Evolutionary conservation across 495 filamentous ascomycete species (phyloP).

Genomic region (Xylaria sp.): DNA sequence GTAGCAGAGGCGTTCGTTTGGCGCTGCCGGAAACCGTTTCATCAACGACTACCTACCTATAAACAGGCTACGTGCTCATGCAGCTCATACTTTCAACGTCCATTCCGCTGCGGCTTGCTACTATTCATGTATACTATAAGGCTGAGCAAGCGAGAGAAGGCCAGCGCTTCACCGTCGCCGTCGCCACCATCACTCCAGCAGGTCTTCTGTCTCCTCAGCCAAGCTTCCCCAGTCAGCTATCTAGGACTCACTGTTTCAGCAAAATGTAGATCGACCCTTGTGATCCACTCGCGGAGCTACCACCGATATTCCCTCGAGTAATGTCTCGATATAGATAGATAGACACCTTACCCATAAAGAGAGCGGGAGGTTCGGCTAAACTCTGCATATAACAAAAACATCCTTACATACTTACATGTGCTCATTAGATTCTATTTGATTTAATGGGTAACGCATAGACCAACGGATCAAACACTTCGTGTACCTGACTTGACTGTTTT

Average conservation of each 20-base stretch:
- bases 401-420: neutral
- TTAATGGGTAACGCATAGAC: neutral
- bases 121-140: conserved; percentile 5
- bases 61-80: neutral
- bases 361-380: neutral
- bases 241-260: conserved; percentile 19
- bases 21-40: neutral
- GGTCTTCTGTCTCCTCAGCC: neutral
- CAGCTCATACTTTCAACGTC: neutral
- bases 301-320: neutral
- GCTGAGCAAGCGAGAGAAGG: neutral
- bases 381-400: neutral
- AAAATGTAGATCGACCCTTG: conserved; percentile 14
- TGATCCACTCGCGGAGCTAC: neutral
- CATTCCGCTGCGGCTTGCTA: neutral
- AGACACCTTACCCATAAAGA: neutral
- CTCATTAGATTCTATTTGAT: neutral
- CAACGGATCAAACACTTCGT: neutral
- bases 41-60: neutral
- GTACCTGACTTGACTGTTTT: neutral
- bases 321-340: neutral
- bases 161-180: conserved; percentile 1
- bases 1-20: conserved; percentile 6
- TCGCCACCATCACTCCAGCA: neutral
- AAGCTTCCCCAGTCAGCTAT: conserved; percentile 1